phyloP scores from a whole-genome alignment of 495 filamentous ascomycete genomes.

The Talaromyces adpressus region DNA sequence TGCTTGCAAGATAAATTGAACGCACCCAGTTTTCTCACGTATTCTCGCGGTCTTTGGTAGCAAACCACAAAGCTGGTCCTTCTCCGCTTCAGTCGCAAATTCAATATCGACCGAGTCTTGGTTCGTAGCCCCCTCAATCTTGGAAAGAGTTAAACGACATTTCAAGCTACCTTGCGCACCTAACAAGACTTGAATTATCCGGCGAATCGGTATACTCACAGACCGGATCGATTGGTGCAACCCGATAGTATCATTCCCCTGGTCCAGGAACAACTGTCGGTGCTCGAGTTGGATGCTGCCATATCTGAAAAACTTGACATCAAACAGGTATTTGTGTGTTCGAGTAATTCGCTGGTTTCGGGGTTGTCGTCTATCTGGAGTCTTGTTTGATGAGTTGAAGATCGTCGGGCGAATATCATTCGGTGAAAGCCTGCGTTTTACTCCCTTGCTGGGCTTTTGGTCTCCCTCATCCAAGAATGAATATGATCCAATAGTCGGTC shows the following conservation, averaged over 20 bases:
- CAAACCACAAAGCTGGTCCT: constrained; percentile 14
- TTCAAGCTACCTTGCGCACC: constrained; percentile 24
- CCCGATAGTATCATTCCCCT: constrained; percentile 7
- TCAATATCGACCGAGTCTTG: constrained; percentile 29
- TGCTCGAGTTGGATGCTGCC: constrained; percentile 11
- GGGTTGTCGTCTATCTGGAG: constrained; percentile 12
- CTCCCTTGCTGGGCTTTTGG: not conserved
- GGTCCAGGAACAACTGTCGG: constrained; percentile 12
- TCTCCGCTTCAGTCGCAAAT: constrained; percentile 16
- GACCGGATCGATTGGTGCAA: not conserved
- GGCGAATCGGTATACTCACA: constrained; percentile 12
- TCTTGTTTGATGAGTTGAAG: constrained; percentile 13
- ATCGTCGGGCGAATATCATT: constrained; percentile 26
- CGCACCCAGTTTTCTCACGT: constrained; percentile 18
- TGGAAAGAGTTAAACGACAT: constrained; percentile 26
- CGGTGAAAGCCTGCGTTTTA: constrained; percentile 14
- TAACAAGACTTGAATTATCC: constrained; percentile 15
- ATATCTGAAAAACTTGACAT: constrained; percentile 17
- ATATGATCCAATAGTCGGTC: not conserved
- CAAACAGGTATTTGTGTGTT: constrained; percentile 8
- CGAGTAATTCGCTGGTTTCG: not conserved
- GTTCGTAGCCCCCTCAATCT: constrained; percentile 10
- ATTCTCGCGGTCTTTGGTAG: constrained; percentile 13
- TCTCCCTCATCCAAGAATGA: not conserved
- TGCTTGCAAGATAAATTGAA: not conserved